These are phyloP conservation scores for Gossypium schwendimanii DNA, from an alignment of 441 rosid species.

Conservation along the genomic window DNA sequence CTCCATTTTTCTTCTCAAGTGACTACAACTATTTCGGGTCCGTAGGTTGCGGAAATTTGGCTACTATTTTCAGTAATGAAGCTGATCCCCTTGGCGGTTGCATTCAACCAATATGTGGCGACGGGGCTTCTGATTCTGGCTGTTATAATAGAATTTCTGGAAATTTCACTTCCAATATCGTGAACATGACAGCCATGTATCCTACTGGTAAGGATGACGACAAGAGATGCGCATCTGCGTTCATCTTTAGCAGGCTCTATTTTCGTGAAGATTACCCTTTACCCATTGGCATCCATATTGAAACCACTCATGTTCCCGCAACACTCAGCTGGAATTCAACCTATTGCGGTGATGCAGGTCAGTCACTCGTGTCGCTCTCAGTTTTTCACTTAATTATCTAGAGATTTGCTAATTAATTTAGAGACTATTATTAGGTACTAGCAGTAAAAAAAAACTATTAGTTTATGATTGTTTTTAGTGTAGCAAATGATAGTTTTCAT, in stretches of 20 bases:
- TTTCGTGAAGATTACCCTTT: not conserved
- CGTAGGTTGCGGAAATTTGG: not conserved
- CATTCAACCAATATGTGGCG: not conserved
- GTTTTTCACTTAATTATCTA: not conserved
- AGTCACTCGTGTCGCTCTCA: not conserved
- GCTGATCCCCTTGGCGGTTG: not conserved
- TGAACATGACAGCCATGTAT: not conserved
- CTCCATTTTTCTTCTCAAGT: not conserved
- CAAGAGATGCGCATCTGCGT: not conserved
- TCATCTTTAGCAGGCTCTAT: not conserved
- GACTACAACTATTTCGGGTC: not conserved
- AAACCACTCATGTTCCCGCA: not conserved
- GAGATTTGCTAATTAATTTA: too few species aligned
- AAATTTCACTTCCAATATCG: not conserved
- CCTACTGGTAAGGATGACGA: not conserved
- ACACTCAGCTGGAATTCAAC: not conserved
- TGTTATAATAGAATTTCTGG: not conserved
- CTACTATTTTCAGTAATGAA: not conserved
- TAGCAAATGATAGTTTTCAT: too few species aligned
- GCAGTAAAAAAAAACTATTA: too few species aligned
- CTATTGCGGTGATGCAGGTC: not conserved
- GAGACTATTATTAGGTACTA: too few species aligned
- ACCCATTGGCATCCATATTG: not conserved
- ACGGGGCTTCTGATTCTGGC: not conserved
- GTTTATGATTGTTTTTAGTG: too few species aligned